Conservation (phyloP, 306 rosid genomes). For the Sophora flavescens region DNA sequence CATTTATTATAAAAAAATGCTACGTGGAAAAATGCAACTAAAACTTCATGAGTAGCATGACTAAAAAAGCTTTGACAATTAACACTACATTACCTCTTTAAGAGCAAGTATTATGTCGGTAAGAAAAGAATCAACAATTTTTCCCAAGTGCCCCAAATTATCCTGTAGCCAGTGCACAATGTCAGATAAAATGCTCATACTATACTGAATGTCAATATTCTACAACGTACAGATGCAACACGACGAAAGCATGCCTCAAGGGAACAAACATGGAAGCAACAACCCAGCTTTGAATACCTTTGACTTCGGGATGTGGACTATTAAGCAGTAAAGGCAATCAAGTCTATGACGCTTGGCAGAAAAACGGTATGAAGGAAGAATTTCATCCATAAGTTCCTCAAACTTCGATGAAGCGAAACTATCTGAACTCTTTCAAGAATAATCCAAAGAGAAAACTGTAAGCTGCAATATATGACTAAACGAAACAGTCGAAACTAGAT, state of each 20-base stretch:
- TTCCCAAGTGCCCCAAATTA: constrained; percentile 41
- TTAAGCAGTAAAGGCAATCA: too few relatives aligned
- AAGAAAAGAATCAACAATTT: constrained; percentile 54
- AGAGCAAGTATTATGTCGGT: constrained; percentile 90
- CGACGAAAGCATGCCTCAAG: too few relatives aligned
- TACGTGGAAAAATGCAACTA: too few relatives aligned
- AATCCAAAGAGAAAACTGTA: constrained; percentile 42
- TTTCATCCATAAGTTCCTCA: constrained; percentile 69
- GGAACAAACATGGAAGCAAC: too few relatives aligned
- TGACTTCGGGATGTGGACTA: too few relatives aligned
- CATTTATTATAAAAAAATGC: too few relatives aligned
- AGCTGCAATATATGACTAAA: constrained; percentile 15
- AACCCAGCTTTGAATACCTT: too few relatives aligned
- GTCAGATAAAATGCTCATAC: constrained; percentile 37
- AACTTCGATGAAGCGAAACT: constrained; percentile 65
- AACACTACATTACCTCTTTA: constrained; percentile 68
- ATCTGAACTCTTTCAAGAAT: constrained; percentile 62
- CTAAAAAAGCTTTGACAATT: too few relatives aligned
- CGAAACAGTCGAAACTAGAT: constrained; percentile 27
- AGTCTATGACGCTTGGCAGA: too few relatives aligned
- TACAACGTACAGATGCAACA: too few relatives aligned
- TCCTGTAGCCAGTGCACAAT: constrained; percentile 42
- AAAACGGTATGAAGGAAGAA: constrained; percentile 43
- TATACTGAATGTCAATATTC: constrained; percentile 39
- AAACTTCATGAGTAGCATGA: too few relatives aligned